phyloP scores from a whole-genome alignment of 345 rosid genomes.

The Clausena lansium region DNA sequence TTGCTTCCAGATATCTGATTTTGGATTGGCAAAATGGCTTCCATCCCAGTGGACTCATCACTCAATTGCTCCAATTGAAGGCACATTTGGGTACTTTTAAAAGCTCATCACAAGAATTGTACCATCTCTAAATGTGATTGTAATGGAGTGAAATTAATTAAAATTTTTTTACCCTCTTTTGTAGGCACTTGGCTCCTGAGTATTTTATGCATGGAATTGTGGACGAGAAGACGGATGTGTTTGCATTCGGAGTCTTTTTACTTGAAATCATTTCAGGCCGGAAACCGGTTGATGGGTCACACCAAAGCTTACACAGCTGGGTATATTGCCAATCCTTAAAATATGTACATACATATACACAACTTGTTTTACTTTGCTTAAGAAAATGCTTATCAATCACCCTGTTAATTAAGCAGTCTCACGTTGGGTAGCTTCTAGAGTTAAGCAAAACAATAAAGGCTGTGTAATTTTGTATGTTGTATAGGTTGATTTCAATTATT shows the following conservation, averaged over 20 bases:
- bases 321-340: slow-evolving; percentile 30
- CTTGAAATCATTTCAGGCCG: slow-evolving; percentile 87
- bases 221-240: slow-evolving; percentile 96
- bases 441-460: not conserved
- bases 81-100: slow-evolving; percentile 84
- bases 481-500: not conserved
- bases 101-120: not conserved
- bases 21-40: slow-evolving; percentile 97
- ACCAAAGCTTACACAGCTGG: slow-evolving; percentile 91
- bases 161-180: too few species aligned
- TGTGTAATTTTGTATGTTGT: not conserved
- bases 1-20: slow-evolving; percentile 72
- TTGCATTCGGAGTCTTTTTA: slow-evolving; percentile 91
- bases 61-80: slow-evolving; percentile 97
- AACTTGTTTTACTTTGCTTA: not conserved
- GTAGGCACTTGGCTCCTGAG: slow-evolving; percentile 93
- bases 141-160: not conserved
- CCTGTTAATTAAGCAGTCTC: slow-evolving; percentile 11
- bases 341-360: too few species aligned
- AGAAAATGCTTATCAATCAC: not conserved
- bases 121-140: not conserved
- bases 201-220: slow-evolving; percentile 96
- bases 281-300: slow-evolving; percentile 85
- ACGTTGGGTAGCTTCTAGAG: slow-evolving; percentile 12
- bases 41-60: slow-evolving; percentile 99